Evolutionary conservation across 768 basidiomycete genomes (phyloP).

Genomic region (Tulasnella sp.): DNA sequence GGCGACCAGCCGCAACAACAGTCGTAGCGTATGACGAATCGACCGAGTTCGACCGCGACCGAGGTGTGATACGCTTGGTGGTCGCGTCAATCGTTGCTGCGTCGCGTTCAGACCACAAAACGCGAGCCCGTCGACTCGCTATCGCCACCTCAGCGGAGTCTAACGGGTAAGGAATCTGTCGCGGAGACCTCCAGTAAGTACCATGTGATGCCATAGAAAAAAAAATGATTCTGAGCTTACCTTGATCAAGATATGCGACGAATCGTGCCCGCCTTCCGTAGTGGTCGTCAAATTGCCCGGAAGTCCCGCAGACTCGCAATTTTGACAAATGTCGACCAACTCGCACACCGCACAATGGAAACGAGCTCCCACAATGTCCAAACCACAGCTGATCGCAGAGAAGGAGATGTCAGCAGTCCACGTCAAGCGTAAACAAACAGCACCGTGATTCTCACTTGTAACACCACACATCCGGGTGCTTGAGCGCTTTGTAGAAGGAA

Average conservation of each 20-base stretch:
- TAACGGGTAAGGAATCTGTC: conserved; percentile 80
- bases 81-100: conserved; percentile 43
- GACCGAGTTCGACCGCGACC: conserved; percentile 37
- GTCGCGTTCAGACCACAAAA: conserved; percentile 68
- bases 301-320: conserved; percentile 77
- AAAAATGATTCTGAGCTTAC: conserved; percentile 28
- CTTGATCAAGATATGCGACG: conserved; percentile 92
- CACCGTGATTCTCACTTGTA: conserved; percentile 50
- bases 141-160: conserved; percentile 60
- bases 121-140: conserved; percentile 60
- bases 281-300: conserved; percentile 66
- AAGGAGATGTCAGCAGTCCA: not conserved
- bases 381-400: conserved; percentile 64
- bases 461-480: conserved; percentile 74
- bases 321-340: conserved; percentile 72
- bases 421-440: not conserved
- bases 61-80: conserved; percentile 21
- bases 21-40: conserved; percentile 56
- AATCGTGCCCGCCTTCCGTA: conserved; percentile 63
- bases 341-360: conserved; percentile 90
- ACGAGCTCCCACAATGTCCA: conserved; percentile 82
- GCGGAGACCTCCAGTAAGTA: not conserved
- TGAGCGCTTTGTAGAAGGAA: conserved; percentile 42
- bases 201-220: conserved; percentile 1
- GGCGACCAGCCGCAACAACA: conserved; percentile 31